Evolutionary conservation across 176 grass and related monocot genomes (phyloP).

Genomic region (Bothriochloa decipiens): DNA sequence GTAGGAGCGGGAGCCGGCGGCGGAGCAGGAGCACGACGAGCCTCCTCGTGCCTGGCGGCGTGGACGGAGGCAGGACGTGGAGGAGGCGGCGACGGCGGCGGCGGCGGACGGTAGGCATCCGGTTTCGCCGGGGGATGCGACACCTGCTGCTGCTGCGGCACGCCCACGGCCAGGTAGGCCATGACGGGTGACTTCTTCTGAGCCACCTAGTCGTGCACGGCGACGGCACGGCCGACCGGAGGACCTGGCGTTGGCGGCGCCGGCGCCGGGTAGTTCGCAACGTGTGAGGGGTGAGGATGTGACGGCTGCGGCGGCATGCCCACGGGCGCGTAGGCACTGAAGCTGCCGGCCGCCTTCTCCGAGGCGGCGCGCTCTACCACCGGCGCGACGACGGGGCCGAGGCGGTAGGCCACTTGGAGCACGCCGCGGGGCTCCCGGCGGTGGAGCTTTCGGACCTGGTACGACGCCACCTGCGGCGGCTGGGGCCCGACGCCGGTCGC

Average conservation of each 20-base stretch:
- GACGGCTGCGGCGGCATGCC: neutral
- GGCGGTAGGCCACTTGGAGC: constrained; percentile 65
- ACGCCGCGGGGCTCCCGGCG: constrained; percentile 54
- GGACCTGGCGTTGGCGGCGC: neutral
- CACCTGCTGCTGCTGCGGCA: neutral
- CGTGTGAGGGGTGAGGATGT: neutral
- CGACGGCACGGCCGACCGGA: neutral
- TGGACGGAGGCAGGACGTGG: neutral
- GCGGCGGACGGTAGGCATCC: neutral
- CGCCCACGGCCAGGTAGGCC: neutral
- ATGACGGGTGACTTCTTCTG: neutral
- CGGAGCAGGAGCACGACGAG: neutral
- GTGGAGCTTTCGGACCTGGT: constrained; percentile 57
- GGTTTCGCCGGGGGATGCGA: neutral
- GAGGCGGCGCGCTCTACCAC: no score
- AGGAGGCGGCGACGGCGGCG: neutral
- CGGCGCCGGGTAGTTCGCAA: no score
- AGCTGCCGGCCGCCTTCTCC: neutral
- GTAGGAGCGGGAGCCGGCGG: neutral
- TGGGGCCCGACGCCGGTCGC: neutral
- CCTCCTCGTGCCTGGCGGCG: no score
- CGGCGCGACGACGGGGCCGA: constrained; percentile 45
- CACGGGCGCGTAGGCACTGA: neutral
- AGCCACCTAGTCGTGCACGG: neutral
- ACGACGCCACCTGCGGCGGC: constrained; percentile 50